A percentile compares a stretch with the other conserved stretches of the same genome.
Conservation (phyloP, 2,329 filamentous ascomycete genomes). For the Pezicula carpinea region DNA sequence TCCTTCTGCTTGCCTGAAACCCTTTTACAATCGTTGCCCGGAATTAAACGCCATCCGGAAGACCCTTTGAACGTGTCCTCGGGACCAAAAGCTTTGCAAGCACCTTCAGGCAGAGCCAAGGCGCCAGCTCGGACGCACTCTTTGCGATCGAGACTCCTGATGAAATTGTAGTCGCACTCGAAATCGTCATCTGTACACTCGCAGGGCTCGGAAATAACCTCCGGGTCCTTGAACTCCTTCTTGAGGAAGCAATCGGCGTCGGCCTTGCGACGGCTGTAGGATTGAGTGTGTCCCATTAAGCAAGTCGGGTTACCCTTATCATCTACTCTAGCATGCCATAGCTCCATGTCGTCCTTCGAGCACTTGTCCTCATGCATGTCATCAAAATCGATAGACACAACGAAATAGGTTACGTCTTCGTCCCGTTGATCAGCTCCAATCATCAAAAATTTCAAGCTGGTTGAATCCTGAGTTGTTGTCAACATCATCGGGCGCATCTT, state of each 20-base stretch:
- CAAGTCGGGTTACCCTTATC: conserved; percentile 78
- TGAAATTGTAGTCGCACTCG: conserved; percentile 94
- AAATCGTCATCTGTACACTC: conserved; percentile 82
- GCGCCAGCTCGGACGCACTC: conserved; percentile 63
- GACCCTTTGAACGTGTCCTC: conserved; percentile 72
- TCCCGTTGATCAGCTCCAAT: conserved; percentile 52
- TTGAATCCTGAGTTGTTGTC: conserved; percentile 88
- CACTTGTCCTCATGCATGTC: conserved; percentile 78
- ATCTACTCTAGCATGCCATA: conserved; percentile 82
- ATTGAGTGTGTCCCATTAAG: conserved; percentile 94
- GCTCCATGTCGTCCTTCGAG: conserved; percentile 76
- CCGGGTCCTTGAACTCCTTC: conserved; percentile 75
- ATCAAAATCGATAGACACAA: conserved; percentile 79
- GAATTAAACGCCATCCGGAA: conserved; percentile 89
- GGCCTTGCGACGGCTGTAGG: conserved; percentile 79
- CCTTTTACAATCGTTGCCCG: conserved; percentile 69
- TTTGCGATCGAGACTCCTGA: conserved; percentile 58
- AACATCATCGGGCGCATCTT: conserved; percentile 69
- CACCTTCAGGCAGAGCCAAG: conserved; percentile 62
- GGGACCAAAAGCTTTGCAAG: conserved; percentile 53
- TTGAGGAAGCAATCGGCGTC: conserved; percentile 86
- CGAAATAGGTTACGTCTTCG: conserved; percentile 48
- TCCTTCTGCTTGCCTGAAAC: conserved; percentile 61
- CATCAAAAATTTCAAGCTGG: conserved; percentile 84
- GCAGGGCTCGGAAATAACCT: conserved; percentile 67